Conservation (phyloP, 2,329 filamentous ascomycete species). For the Xenosphaeropsis pyriputrescens region DNA sequence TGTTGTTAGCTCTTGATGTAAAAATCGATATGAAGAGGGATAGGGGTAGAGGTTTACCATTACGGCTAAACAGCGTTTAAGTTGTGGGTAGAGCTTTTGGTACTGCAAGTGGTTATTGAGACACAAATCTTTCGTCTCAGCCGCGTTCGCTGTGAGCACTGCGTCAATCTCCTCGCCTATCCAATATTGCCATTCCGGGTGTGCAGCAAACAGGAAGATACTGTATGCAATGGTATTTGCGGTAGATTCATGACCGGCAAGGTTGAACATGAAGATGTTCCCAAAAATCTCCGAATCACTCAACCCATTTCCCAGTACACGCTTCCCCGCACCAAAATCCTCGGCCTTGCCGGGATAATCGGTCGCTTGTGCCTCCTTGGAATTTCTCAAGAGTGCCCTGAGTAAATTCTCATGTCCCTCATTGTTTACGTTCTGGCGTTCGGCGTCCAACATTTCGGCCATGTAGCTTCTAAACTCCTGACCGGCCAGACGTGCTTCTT, state of each 20-base stretch:
- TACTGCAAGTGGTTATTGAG: conserved; percentile 19
- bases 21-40: background rate
- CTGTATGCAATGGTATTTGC: conserved; percentile 33
- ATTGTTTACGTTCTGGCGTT: background rate
- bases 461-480: background rate
- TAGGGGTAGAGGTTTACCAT: conserved; percentile 12
- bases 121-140: conserved; percentile 2
- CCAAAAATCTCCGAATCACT: background rate
- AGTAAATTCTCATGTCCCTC: background rate
- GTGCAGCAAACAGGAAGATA: conserved; percentile 26
- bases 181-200: conserved; percentile 35
- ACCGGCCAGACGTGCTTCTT: background rate
- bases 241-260: conserved; percentile 32
- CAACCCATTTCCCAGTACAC: too few species aligned
- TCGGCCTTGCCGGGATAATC: background rate
- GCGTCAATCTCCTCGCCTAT: conserved; percentile 30
- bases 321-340: background rate
- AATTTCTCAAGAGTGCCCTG: background rate
- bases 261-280: conserved; percentile 31
- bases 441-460: background rate
- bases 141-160: conserved; percentile 8
- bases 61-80: conserved; percentile 24
- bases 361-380: background rate
- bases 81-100: conserved; percentile 20
- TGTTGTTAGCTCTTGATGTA: background rate